A percentile compares a stretch with the other conserved stretches of the same genome.
Conservation (phyloP, 1,284 basidiomycete species). For the Naganishia sp. region DNA sequence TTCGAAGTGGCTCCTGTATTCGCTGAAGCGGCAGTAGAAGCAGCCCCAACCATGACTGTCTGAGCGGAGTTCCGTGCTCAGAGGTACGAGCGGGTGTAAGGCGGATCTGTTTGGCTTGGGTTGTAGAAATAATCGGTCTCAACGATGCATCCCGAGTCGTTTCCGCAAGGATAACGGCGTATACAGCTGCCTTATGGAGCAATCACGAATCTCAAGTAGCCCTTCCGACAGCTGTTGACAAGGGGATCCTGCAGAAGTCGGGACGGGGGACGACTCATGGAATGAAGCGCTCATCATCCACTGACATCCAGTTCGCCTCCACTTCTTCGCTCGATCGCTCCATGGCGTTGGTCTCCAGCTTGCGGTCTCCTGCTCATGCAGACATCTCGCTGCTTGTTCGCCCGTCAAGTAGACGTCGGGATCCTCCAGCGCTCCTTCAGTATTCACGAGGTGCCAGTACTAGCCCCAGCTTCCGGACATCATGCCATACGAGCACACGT, state of each 20-base stretch:
- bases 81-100: no score
- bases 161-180: no score
- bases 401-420: not conserved
- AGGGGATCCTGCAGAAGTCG: no score
- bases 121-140: not conserved
- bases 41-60: not conserved
- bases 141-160: not conserved
- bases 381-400: not conserved
- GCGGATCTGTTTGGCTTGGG: not conserved
- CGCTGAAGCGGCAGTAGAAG: not conserved
- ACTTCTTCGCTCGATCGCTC: no score
- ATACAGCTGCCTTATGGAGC: no score
- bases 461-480: no score
- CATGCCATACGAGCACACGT: constrained; percentile 32
- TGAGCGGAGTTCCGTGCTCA: no score
- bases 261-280: not conserved
- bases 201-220: no score
- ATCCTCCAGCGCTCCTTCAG: not conserved
- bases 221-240: no score
- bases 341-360: no score
- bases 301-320: no score
- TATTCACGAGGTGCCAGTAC: not conserved
- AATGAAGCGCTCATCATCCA: not conserved
- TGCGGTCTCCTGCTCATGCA: not conserved
- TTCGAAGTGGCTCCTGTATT: not conserved